Evolutionary conservation across 129 eudicot species (phyloP).

Genomic region (Flaveria linearis): DNA sequence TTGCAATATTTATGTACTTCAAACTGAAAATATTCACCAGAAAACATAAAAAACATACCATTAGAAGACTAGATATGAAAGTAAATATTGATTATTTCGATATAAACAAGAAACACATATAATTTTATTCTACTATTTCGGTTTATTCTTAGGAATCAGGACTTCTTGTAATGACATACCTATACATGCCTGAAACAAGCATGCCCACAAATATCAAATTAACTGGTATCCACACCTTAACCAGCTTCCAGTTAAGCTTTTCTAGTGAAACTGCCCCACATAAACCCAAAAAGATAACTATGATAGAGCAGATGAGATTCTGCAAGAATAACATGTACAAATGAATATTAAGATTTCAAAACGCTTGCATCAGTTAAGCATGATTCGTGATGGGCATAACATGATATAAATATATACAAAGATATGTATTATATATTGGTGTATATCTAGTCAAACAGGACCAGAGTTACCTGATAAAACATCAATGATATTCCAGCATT

Average conservation of each 20-base stretch:
- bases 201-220: conserved; percentile 74
- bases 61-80: conserved; percentile 15
- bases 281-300: conserved; percentile 59
- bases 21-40: conserved; percentile 55
- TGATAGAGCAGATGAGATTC: conserved; percentile 63
- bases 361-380: not conserved
- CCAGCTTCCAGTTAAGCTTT: conserved; percentile 66
- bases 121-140: not conserved
- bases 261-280: conserved; percentile 65
- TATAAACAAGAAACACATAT: conserved; percentile 10
- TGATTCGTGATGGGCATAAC: not conserved
- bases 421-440: conserved; percentile 1
- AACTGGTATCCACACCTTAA: conserved; percentile 76
- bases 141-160: not conserved
- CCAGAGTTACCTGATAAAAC: conserved; percentile 62
- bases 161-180: conserved; percentile 41
- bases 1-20: conserved; percentile 79
- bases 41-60: conserved; percentile 11
- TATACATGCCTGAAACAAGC: conserved; percentile 89
- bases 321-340: conserved; percentile 38
- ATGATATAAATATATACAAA: not conserved
- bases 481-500: conserved; percentile 80
- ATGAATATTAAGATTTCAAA: not conserved
- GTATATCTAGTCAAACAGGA: not conserved
- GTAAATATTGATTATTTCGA: not conserved